Percentiles rank a stretch among this genome's conserved stretches.
Evolutionary conservation across 1,284 basidiomycete genomes (phyloP).

Genomic region (Cutaneotrichosporon cutaneum): DNA sequence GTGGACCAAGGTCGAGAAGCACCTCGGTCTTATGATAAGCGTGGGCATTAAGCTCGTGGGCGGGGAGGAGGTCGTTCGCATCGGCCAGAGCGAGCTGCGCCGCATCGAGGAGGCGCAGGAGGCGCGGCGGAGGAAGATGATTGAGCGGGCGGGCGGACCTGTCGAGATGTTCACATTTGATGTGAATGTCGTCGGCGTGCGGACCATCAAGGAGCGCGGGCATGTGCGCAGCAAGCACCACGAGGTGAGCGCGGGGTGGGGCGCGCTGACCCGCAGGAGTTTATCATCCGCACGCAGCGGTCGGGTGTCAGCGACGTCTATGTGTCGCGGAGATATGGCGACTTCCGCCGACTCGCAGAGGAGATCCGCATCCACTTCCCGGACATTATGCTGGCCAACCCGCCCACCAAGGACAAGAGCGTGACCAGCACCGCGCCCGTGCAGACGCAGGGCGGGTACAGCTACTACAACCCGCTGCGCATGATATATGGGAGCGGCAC

Average conservation of each 20-base stretch:
- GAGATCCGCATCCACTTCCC: constrained; percentile 85
- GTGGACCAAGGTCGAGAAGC: constrained; percentile 74
- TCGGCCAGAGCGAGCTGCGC: constrained; percentile 76
- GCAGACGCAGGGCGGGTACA: constrained; percentile 32
- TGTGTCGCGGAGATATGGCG: constrained; percentile 90
- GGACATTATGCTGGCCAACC: constrained; percentile 69
- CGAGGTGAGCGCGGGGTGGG: constrained; percentile 60
- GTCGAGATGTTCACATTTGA: constrained; percentile 59
- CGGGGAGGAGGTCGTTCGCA: constrained; percentile 79
- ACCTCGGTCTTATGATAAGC: constrained; percentile 73
- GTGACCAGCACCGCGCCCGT: constrained; percentile 60
- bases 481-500: constrained; percentile 51
- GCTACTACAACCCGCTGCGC: constrained; percentile 49
- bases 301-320: constrained; percentile 71
- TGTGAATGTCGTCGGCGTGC: constrained; percentile 83
- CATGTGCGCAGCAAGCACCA: constrained; percentile 77
- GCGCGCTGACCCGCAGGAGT: constrained; percentile 64
- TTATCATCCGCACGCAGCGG: constrained; percentile 84
- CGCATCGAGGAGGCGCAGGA: constrained; percentile 69
- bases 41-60: constrained; percentile 78
- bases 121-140: constrained; percentile 49
- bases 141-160: constrained; percentile 45
- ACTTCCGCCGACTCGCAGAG: constrained; percentile 80
- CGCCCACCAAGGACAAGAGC: constrained; percentile 81
- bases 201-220: constrained; percentile 74